Evolutionary conservation across 1,284 basidiomycete species (phyloP).

Genomic region (Cystobasidium sp.): DNA sequence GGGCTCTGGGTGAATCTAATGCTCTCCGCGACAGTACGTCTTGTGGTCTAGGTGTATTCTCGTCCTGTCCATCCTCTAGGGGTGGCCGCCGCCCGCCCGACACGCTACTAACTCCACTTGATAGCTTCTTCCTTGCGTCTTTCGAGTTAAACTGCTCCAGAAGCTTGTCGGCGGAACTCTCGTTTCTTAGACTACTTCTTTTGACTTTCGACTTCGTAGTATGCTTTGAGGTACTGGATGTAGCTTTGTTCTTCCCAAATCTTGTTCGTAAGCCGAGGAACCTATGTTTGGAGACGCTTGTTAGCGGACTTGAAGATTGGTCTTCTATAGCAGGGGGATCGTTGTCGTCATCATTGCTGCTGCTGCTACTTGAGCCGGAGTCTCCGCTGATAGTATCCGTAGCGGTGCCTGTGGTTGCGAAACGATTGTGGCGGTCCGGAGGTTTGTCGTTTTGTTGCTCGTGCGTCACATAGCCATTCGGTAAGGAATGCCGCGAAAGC

Average conservation of each 20-base stretch:
- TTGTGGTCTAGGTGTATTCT: background rate
- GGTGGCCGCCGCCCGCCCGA: background rate
- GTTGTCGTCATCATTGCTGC: background rate
- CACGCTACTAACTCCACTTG: constrained; percentile 11
- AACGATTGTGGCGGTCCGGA: background rate
- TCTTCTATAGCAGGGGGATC: background rate
- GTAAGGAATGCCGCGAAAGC: background rate
- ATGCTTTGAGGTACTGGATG: background rate
- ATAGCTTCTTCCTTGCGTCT: constrained; percentile 15
- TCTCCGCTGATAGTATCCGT: background rate
- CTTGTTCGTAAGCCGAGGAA: background rate
- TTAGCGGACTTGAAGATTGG: background rate
- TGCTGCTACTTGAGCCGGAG: background rate
- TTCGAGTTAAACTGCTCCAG: constrained; percentile 8
- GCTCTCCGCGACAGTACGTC: constrained; percentile 13
- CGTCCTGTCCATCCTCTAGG: background rate
- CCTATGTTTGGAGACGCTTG: background rate
- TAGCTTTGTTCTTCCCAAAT: background rate
- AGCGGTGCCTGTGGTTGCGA: background rate
- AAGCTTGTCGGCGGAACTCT: background rate
- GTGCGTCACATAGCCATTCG: background rate
- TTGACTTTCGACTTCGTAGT: background rate
- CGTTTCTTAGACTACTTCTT: background rate
- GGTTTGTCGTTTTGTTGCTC: background rate
- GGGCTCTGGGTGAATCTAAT: constrained; percentile 2